phyloP scores from a whole-genome alignment of 345 rosid genomes.

The Conringia planisiliqua region DNA sequence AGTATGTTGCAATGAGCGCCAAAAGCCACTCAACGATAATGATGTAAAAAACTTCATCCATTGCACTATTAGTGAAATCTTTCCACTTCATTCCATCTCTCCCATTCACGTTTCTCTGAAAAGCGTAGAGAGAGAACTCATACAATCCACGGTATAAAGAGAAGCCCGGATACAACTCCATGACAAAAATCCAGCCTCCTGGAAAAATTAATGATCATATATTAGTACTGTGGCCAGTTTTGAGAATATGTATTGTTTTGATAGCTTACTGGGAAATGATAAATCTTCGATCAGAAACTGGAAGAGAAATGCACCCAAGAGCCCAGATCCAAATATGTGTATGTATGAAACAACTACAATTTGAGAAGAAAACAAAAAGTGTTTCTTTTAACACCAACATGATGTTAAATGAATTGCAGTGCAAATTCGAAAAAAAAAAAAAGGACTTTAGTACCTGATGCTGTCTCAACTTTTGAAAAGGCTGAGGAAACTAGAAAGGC shows the following conservation, averaged over 20 bases:
- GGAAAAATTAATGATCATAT: neutral
- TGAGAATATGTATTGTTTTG: neutral
- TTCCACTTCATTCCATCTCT: slow-evolving; percentile 72
- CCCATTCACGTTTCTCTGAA: slow-evolving; percentile 44
- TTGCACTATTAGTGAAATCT: slow-evolving; percentile 56
- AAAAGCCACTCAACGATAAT: slow-evolving; percentile 69
- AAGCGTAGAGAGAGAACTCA: slow-evolving; percentile 28
- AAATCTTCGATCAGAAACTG: slow-evolving; percentile 53
- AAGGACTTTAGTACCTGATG: slow-evolving; percentile 53
- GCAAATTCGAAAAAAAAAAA: neutral
- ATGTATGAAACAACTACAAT: slow-evolving; percentile 61
- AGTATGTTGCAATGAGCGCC: slow-evolving; percentile 58
- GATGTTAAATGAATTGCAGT: neutral
- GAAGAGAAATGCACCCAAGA: slow-evolving; percentile 69
- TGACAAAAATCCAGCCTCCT: too few relatives aligned
- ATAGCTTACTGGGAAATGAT: slow-evolving; percentile 72
- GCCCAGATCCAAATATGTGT: slow-evolving; percentile 73
- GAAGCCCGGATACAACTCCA: too few relatives aligned
- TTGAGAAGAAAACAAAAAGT: neutral
- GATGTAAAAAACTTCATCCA: slow-evolving; percentile 59
- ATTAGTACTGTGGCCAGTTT: neutral
- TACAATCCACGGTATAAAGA: too few relatives aligned
- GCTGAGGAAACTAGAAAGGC: slow-evolving; percentile 66
- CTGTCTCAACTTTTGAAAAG: slow-evolving; percentile 73
- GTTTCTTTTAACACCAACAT: neutral